phyloP scores from a whole-genome alignment of 345 rosid species.

The Rhodomyrtus tomentosa region DNA sequence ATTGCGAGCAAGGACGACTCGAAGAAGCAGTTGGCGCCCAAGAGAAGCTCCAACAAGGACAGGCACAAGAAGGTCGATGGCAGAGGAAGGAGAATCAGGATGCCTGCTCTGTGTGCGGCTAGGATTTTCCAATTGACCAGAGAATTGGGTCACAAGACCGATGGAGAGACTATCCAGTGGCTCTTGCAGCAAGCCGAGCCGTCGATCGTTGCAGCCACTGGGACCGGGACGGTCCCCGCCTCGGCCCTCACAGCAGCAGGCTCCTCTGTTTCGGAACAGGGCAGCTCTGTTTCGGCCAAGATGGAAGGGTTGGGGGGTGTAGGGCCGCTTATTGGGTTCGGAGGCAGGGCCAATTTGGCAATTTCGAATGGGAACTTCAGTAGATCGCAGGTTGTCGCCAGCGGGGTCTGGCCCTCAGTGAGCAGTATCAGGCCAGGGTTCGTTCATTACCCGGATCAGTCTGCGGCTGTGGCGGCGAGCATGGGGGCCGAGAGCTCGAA shows the following conservation, averaged over 20 bases:
- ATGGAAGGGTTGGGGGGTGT: conserved; percentile 13
- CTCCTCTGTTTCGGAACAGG: conserved; percentile 40
- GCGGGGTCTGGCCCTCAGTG: conserved; percentile 29
- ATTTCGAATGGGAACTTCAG: conserved; percentile 4
- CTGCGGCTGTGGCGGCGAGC: conserved; percentile 20
- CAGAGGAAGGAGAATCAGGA: conserved; percentile 61
- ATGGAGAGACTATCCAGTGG: conserved; percentile 77
- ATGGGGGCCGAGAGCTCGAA: conserved; percentile 19
- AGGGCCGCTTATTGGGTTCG: conserved; percentile 14
- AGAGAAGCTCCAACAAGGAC: conserved; percentile 58
- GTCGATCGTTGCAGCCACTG: conserved; percentile 58
- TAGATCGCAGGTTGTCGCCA: neutral
- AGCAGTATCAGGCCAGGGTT: conserved; percentile 38
- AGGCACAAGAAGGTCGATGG: conserved; percentile 74
- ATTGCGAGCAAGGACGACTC: conserved; percentile 27
- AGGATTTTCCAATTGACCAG: conserved; percentile 66
- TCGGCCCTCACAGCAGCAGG: conserved; percentile 36
- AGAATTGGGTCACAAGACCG: conserved; percentile 67
- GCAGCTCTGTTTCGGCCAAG: conserved; percentile 30
- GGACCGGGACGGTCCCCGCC: conserved; percentile 59
- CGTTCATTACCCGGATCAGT: conserved; percentile 18
- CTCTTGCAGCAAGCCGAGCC: conserved; percentile 55
- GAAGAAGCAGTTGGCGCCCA: conserved; percentile 41
- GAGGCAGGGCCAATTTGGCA: conserved; percentile 24
- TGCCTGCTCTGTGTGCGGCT: conserved; percentile 72